Base-by-base conservation (phyloP, 1,284 basidiomycete species). In the Ganoderma resinaceum region DNA sequence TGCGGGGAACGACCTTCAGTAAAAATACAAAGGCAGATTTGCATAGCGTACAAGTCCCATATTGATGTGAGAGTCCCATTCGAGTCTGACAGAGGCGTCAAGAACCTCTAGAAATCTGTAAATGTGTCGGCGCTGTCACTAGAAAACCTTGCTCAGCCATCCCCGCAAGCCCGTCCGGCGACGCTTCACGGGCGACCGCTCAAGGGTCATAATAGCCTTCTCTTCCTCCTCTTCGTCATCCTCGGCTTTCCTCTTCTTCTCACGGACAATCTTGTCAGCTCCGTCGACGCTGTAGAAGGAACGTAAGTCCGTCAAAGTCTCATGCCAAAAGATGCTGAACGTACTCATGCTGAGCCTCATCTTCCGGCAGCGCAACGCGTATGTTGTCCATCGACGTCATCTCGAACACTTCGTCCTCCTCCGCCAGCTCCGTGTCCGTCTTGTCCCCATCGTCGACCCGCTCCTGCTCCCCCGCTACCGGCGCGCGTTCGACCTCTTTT, bases 351-450 rank as follows among this genome's bases (percentile, higher is more conserved):
- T 9, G 9, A 23, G 14, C 37, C 35, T 26, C 23, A 2, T 40
- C 58, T 1, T 60, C 58, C 9, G 33, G 11, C 57, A 60, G 58
- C 58, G 11, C 5, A 23, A 60, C 35, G 23, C 3, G 33, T 6
- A 60, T 60, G 26, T 60, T 29, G 23, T 40, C 37, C 23, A 60
- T 38, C 35, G 58, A 60, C 23, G 58, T 60, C 58, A 60, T 40
- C 58, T 60, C 38, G 23, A 38, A 60, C 3, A 60, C 58, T 26
- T 60, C 37, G 5, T 60, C 58, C n/a, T 59, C 58, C 12, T 60
- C 58, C 37, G 58, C 58, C 20, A 60, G 9, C 16, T 40, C 58
- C 5, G 58, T 38, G 11, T 60, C 37, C 14, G 35, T 16, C n/a
- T n/a, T n/a, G 23, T 38, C 58, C 23, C 11, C 37, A 23, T 38